Evolutionary conservation across 2,329 filamentous ascomycete species (phyloP).

Genomic region (Penicillium sp.): DNA sequence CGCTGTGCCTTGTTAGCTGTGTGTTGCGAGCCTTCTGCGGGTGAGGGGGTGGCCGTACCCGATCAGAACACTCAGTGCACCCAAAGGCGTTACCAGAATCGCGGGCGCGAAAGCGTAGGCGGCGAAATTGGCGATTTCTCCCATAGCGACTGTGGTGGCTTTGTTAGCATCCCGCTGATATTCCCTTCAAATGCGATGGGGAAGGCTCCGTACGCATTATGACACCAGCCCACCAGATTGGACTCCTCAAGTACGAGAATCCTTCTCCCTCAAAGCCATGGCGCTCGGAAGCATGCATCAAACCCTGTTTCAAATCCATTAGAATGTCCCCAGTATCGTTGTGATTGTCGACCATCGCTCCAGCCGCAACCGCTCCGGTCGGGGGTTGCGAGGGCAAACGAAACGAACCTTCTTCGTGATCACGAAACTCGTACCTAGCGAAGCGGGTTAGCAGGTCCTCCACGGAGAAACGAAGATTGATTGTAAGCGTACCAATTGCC

Average conservation of each 20-base stretch:
- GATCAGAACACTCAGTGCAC: constrained; percentile 91
- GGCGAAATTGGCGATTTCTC: constrained; percentile 95
- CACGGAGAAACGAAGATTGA: background rate
- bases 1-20: constrained; percentile 53
- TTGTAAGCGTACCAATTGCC: constrained; percentile 46
- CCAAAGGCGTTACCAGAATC: constrained; percentile 95
- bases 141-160: constrained; percentile 73
- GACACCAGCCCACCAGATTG: constrained; percentile 98
- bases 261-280: constrained; percentile 98
- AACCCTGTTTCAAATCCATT: constrained; percentile 60
- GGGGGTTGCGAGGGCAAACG: constrained; percentile 5
- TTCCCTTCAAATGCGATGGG: constrained; percentile 13
- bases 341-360: background rate
- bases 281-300: constrained; percentile 85
- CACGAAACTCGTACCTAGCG: constrained; percentile 87
- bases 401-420: constrained; percentile 91
- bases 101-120: constrained; percentile 98
- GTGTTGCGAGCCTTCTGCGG: constrained; percentile 6
- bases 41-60: constrained; percentile 53
- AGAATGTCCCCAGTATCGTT: constrained; percentile 11
- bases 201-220: constrained; percentile 69
- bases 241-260: constrained; percentile 89
- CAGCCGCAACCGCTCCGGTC: constrained; percentile 5
- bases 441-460: constrained; percentile 13
- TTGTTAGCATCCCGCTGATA: constrained; percentile 28